Base-by-base conservation (phyloP, 257 asterid species). In the Craterostigma plantagineum region DNA sequence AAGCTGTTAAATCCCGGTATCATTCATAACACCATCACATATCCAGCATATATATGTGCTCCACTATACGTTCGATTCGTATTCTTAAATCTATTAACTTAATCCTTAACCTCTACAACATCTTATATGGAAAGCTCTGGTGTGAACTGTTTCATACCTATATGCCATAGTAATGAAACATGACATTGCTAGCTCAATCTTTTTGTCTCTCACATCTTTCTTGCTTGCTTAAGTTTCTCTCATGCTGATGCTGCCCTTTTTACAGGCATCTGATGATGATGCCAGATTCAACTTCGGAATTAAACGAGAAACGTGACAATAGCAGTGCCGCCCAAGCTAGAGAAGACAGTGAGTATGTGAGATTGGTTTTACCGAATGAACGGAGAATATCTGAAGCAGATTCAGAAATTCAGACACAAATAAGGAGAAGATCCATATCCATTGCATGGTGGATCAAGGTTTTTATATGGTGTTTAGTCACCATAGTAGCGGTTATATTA, bases 321-420 rank as follows among this genome's bases (percentile, higher is more conserved):
- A 56, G 44, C 34, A 61, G 52, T 39, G 54, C 42, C 40, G 54
- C 43, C 51, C 77, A 45, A 54, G 49, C 43, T 23, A 68, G 71
- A 61, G 87, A 69, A 48, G 79, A 71, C 40, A 73, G 81, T 47
- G 94, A 77, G 74, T 81, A 75, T 45, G 81, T 68, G 38, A 71
- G 91, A 62, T 73, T 81, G 64, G 91, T 75, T 51, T 57, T 77
- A 49, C 63, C 74, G 14, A 48, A 59, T 60, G 91, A 66, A 57
- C 58, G 42, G 42, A 71, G 65, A 36, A 46, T 60, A 53, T 56
- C 54, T 37, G 92, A 63, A 63, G 56, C 57, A 45, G 63, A 47
- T 57, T 10, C 57, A 18, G 74, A 50, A 54, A 48, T 64, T 47
- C 66, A 45, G 53, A 34, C 62, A 39, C 64, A 45, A 45, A 52